Percentiles rank a stretch among this genome's conserved stretches.
These are phyloP conservation scores for Cephaloascus fragrans DNA, from an alignment of 805 yeast genomes.

Conservation along the genomic window DNA sequence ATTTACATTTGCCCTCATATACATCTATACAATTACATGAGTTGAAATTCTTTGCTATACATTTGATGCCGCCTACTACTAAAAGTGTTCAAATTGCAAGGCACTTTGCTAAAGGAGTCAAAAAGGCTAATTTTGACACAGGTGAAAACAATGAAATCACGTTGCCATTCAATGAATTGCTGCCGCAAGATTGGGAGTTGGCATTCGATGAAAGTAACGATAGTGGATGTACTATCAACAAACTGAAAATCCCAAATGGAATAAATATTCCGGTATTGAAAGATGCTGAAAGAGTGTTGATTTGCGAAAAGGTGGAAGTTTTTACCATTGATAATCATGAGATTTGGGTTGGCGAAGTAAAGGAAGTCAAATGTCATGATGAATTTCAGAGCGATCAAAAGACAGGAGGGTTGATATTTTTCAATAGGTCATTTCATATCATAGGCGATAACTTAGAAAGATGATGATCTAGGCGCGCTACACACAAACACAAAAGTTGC, in stretches of 20 bases:
- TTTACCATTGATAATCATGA: slow-evolving; percentile 76
- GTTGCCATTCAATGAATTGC: slow-evolving; percentile 42
- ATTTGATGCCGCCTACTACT: slow-evolving; percentile 55
- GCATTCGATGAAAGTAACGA: slow-evolving; percentile 5
- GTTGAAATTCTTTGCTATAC: slow-evolving; percentile 57
- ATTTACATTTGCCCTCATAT: slow-evolving; percentile 76
- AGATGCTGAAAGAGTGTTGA: slow-evolving; percentile 48
- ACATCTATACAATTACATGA: slow-evolving; percentile 62
- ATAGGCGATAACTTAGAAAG: slow-evolving; percentile 15
- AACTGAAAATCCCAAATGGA: too few species aligned
- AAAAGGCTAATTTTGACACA: slow-evolving; percentile 36
- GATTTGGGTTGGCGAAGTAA: slow-evolving; percentile 78
- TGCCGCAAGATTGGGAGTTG: slow-evolving; percentile 21
- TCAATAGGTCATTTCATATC: slow-evolving; percentile 49
- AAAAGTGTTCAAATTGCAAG: slow-evolving; percentile 52
- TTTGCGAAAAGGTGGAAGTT: slow-evolving; percentile 46
- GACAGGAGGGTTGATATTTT: slow-evolving; percentile 60
- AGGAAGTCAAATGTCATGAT: slow-evolving; percentile 35
- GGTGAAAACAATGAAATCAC: slow-evolving; percentile 26
- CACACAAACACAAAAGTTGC: too few species aligned
- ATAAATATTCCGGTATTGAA: slow-evolving; percentile 44
- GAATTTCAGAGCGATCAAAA: slow-evolving; percentile 8
- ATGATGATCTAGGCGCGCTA: too few species aligned
- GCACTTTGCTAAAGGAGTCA: slow-evolving; percentile 49
- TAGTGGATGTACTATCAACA: too few species aligned